Evolutionary conservation across 1,284 basidiomycete species (phyloP).

Genomic region (Acaromyces ingoldii): DNA sequence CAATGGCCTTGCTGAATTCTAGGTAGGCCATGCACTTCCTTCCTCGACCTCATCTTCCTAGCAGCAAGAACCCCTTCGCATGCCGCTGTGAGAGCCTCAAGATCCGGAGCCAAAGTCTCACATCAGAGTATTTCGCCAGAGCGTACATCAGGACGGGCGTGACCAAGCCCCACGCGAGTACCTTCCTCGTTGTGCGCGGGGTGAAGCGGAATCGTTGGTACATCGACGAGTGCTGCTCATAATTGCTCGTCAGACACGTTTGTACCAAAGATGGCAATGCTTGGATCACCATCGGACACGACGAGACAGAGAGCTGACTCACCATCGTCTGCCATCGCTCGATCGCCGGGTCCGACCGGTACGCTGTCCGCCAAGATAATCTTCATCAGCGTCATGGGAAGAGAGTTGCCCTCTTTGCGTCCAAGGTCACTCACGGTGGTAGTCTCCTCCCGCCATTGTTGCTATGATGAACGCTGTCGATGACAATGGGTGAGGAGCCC

Average conservation of each 20-base stretch:
- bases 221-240: constrained; percentile 2
- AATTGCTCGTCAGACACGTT: background rate
- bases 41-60: too few relatives aligned
- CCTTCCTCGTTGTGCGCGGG: background rate
- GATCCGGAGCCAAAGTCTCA: too few relatives aligned
- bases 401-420: too few relatives aligned
- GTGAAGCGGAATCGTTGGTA: constrained; percentile 8
- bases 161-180: background rate
- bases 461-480: too few relatives aligned
- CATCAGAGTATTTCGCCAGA: background rate
- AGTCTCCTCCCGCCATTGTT: constrained; percentile 4
- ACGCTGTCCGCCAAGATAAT: background rate
- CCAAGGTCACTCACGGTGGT: constrained; percentile 4
- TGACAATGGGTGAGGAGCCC: too few relatives aligned
- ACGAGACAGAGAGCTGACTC: too few relatives aligned
- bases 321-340: constrained; percentile 11
- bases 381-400: background rate
- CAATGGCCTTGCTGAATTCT: too few relatives aligned
- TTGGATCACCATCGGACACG: too few relatives aligned
- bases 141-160: background rate
- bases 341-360: constrained; percentile 6
- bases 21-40: too few relatives aligned
- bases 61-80: too few relatives aligned
- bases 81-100: too few relatives aligned
- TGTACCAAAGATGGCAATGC: background rate